phyloP scores from a whole-genome alignment of 495 filamentous ascomycete genomes.

The Penicillium robsamsonii region DNA sequence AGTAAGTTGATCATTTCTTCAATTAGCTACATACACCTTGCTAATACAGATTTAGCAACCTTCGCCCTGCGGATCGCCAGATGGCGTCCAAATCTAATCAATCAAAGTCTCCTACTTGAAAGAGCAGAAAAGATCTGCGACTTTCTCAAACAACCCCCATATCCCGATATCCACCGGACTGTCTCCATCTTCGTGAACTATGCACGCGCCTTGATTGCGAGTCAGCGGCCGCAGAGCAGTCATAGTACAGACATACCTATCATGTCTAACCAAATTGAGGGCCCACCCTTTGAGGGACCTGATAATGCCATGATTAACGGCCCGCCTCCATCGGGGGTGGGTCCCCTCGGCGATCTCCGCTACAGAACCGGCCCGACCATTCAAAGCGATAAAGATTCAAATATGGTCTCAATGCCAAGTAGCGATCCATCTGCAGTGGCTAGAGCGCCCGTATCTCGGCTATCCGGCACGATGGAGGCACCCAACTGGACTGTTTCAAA shows the following conservation, averaged over 20 bases:
- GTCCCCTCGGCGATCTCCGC: constrained; percentile 22
- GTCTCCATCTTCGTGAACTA: constrained; percentile 47
- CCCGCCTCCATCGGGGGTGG: constrained; percentile 20
- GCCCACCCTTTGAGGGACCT: constrained; percentile 16
- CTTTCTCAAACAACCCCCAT: constrained; percentile 42
- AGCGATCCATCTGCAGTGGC: constrained; percentile 23
- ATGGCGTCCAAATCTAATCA: constrained; percentile 42
- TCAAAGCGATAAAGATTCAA: constrained; percentile 25
- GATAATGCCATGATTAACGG: constrained; percentile 24
- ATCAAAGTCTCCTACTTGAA: constrained; percentile 36
- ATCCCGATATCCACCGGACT: constrained; percentile 45
- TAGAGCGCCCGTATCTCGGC: constrained; percentile 31
- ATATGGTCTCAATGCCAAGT: constrained; percentile 21
- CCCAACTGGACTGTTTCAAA: constrained; percentile 45
- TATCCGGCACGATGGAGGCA: constrained; percentile 39
- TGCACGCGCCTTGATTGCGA: constrained; percentile 38
- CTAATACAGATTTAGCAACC: constrained; percentile 29
- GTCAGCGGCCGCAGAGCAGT: constrained; percentile 26
- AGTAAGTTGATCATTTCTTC: constrained; percentile 29
- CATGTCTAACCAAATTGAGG: constrained; percentile 20
- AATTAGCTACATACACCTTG: neutral
- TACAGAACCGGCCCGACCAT: constrained; percentile 20
- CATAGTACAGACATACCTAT: constrained; percentile 21
- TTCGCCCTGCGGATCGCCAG: constrained; percentile 42
- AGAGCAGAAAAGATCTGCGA: constrained; percentile 40